Evolutionary conservation across 306 rosid species (phyloP).

Genomic region (Pterocarpus santalinus): DNA sequence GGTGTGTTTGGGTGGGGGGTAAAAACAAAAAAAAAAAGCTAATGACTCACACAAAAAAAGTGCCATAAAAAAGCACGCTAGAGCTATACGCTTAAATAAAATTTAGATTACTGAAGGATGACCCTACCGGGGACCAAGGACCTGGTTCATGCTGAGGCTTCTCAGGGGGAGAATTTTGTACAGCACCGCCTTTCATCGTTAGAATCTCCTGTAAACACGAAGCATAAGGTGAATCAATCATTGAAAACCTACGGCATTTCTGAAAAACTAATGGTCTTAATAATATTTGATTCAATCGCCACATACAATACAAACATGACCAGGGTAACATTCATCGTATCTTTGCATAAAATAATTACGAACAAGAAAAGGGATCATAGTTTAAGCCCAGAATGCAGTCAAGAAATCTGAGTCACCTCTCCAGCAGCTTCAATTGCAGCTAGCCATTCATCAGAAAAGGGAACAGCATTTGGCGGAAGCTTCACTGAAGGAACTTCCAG

Average conservation of each 20-base stretch:
- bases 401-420: constrained; percentile 67
- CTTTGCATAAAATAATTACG: not conserved
- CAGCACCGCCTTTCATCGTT: constrained; percentile 85
- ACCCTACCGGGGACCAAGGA: constrained; percentile 96
- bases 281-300: not conserved
- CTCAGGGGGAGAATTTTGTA: constrained; percentile 90
- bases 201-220: constrained; percentile 74
- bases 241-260: not conserved
- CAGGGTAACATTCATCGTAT: not conserved
- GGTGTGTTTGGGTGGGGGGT: too few species aligned
- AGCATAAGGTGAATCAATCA: constrained; percentile 38
- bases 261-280: too few species aligned
- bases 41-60: not conserved
- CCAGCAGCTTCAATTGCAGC: constrained; percentile 97
- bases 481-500: constrained; percentile 56
- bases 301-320: constrained; percentile 35
- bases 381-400: constrained; percentile 11
- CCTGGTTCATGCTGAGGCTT: constrained; percentile 77
- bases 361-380: not conserved
- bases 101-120: constrained; percentile 33
- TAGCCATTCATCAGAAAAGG: constrained; percentile 96
- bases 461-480: constrained; percentile 70
- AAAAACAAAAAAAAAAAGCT: too few species aligned
- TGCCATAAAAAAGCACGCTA: not conserved
- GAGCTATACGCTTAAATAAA: constrained; percentile 14